Evolutionary conservation across 73 alveolate species (phyloP), one percentile per base, ranked within the genome.

Genomic region (Paramecium octaurelia): DNA sequence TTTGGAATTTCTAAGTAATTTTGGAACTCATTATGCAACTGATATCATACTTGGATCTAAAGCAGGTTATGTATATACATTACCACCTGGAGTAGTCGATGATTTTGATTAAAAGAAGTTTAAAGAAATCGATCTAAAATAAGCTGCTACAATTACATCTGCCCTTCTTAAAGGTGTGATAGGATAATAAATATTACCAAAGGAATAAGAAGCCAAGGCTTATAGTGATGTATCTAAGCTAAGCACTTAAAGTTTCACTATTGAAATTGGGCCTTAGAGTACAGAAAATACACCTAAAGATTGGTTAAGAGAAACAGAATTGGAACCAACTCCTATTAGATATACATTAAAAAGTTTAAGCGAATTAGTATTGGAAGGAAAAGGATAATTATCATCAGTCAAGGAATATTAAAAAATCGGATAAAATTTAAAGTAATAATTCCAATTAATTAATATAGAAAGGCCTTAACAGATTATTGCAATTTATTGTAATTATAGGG

Each of bases 391-490:
- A 6, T 20, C 23, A 11, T 34, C 27, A 80, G 27, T 80, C 1
- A 23, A 40, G 29, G 91, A 80, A 12, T 80, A 42, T 80, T 23
- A 80, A 48, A 80, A 40, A 48, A 80, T 43, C 20, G 91, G 87
- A 36, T 73, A 73, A 20, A 73, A 73, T 35, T 73, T 73, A 73
- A 73, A 73, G 84, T 64, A 64, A 29, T 2, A 11, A 23, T 8
- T 64, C 27, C 1, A 64, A 0, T 4, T 75, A 14, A 34, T 10
- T n/a, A 75, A 3, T 12, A 71, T 4, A 75, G 88, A 48, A 42
- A 80, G 21, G 44, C 91, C 16, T 80, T 24, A 31, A 46, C 76
- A 21, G 91, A 80, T 43, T 80, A 80, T 54, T 80, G 91, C 75
- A 80, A 80, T 9, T 35, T 80, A 24, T 24, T 80, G 35, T 80